Evolutionary conservation across 139 green algal species (phyloP).

Genomic region (Astrephomene gubernaculifera): DNA sequence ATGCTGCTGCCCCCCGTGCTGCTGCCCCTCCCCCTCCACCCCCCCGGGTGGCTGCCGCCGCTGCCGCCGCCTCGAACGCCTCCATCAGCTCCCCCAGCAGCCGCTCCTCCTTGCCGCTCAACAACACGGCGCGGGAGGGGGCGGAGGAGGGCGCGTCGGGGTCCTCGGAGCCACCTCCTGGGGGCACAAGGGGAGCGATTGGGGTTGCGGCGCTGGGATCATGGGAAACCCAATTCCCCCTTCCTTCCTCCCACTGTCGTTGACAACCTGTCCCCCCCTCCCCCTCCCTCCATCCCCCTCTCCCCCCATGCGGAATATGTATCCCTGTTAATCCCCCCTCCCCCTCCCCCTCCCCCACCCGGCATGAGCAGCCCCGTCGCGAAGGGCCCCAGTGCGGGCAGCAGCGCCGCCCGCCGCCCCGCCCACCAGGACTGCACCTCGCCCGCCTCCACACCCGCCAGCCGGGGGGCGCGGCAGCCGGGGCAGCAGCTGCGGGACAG

Average conservation of each 20-base stretch:
- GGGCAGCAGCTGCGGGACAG: not conserved
- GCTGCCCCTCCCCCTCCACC: too few species aligned
- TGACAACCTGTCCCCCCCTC: not conserved
- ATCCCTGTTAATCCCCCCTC: too few species aligned
- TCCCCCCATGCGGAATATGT: too few species aligned
- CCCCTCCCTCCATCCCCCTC: not conserved
- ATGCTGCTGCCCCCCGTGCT: too few species aligned
- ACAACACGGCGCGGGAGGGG: constrained; percentile 47
- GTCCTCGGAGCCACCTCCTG: too few species aligned
- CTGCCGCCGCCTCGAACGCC: constrained; percentile 52
- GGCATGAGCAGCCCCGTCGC: constrained; percentile 40
- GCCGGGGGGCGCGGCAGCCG: not conserved
- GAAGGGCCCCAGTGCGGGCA: constrained; percentile 43
- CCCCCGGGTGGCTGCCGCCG: too few species aligned
- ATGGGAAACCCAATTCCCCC: too few species aligned
- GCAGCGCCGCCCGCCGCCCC: constrained; percentile 38
- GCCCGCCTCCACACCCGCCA: constrained; percentile 17
- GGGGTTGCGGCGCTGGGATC: too few species aligned
- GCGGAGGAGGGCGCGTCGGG: too few species aligned
- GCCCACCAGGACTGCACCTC: constrained; percentile 56
- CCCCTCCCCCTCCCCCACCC: not conserved
- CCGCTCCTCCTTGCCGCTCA: constrained; percentile 63
- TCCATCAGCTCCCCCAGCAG: constrained; percentile 70
- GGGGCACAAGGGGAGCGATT: too few species aligned
- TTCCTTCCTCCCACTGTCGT: too few species aligned